Evolutionary conservation across 1,284 basidiomycete genomes (phyloP).

Genomic region (Ceraceosorus guamensis): DNA sequence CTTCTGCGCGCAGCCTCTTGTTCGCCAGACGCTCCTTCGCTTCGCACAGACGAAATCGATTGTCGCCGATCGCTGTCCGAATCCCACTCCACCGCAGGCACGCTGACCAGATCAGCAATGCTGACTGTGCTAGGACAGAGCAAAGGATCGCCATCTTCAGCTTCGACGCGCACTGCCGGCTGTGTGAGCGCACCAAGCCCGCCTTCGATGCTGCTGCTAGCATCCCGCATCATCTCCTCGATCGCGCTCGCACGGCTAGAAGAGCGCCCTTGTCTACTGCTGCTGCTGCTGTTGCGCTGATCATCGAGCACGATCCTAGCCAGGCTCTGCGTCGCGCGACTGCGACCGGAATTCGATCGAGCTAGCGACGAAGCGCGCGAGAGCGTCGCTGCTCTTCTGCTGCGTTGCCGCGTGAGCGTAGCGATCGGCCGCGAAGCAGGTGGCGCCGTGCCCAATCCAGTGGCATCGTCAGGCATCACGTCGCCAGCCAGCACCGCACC

Average conservation of each 20-base stretch:
- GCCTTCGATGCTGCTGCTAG: neutral
- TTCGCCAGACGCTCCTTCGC: neutral
- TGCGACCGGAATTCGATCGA: no score
- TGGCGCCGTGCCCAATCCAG: neutral
- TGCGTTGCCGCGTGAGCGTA: neutral
- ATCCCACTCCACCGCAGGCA: conserved; percentile 8
- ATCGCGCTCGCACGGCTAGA: neutral
- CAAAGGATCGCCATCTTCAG: conserved; percentile 4
- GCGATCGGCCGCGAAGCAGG: conserved; percentile 1
- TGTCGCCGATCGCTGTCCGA: neutral
- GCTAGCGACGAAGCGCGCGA: conserved; percentile 1
- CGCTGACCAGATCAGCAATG: conserved; percentile 4
- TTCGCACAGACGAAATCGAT: neutral
- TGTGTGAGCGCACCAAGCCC: neutral
- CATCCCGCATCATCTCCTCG: no score
- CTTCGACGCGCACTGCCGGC: conserved; percentile 2
- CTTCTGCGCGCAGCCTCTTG: conserved; percentile 4
- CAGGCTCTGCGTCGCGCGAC: neutral
- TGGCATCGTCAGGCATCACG: neutral
- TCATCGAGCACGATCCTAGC: neutral
- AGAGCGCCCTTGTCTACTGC: neutral
- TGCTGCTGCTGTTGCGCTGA: neutral
- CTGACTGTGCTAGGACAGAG: neutral
- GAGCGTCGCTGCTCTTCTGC: neutral
- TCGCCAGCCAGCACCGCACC: neutral